These are phyloP conservation scores for Neoboletus brunneissimus DNA, from an alignment of 768 basidiomycete species.

Conservation along the genomic window DNA sequence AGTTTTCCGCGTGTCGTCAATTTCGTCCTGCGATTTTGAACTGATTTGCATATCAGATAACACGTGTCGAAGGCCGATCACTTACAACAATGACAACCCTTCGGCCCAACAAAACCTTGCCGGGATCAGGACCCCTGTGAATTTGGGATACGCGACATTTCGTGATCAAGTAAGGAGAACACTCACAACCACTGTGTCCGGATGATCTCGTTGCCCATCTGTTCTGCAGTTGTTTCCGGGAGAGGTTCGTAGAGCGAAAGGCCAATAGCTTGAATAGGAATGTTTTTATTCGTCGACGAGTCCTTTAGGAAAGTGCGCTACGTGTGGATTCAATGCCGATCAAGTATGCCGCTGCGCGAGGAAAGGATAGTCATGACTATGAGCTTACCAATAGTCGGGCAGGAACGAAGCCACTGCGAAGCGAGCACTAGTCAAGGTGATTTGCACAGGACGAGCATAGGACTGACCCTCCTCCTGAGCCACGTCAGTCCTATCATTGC, in stretches of 20 bases:
- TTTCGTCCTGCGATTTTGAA: constrained; percentile 60
- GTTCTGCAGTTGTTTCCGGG: constrained; percentile 66
- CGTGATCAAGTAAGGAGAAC: not conserved
- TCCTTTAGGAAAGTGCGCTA: constrained; percentile 85
- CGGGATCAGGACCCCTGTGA: constrained; percentile 59
- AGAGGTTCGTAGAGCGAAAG: constrained; percentile 93
- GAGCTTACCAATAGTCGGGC: constrained; percentile 77
- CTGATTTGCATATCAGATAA: constrained; percentile 13
- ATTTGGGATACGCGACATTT: not conserved
- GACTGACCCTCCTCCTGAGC: constrained; percentile 79
- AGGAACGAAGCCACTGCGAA: constrained; percentile 85
- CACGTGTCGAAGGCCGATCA: constrained; percentile 12
- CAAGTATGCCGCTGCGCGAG: not conserved
- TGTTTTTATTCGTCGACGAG: constrained; percentile 63
- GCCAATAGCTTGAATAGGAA: constrained; percentile 95
- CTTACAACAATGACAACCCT: constrained; percentile 80
- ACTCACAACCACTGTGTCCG: constrained; percentile 95
- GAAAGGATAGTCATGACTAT: not conserved
- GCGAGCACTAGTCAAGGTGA: constrained; percentile 14
- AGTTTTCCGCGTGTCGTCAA: constrained; percentile 87
- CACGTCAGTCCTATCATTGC: not conserved
- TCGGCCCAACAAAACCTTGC: constrained; percentile 72
- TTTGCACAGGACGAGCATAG: constrained; percentile 10
- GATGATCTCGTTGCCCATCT: constrained; percentile 80
- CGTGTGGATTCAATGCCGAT: not conserved